A percentile compares a stretch with the other conserved stretches of the same genome.
These are phyloP conservation scores for Eimeria zaria DNA, from an alignment of 169 alveolate genomes.

Conservation along the genomic window DNA sequence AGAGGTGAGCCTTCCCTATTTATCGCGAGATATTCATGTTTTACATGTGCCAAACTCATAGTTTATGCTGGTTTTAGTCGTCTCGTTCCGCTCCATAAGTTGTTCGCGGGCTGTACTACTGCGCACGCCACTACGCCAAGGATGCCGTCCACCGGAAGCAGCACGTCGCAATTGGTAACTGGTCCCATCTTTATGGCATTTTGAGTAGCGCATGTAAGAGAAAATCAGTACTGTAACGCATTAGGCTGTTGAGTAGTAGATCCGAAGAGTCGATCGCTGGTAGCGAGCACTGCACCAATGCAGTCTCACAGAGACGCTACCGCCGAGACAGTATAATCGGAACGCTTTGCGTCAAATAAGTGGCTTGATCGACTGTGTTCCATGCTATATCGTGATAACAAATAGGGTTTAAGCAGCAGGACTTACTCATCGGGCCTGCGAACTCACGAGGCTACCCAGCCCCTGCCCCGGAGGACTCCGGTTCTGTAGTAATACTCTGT, in stretches of 20 bases:
- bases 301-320: conserved; percentile 8
- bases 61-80: not conserved
- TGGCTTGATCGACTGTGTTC: not conserved
- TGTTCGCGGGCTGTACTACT: not conserved
- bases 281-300: not conserved
- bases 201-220: not conserved
- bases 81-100: not conserved
- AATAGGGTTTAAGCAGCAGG: not conserved
- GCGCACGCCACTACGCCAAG: not conserved
- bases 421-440: not conserved
- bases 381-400: not conserved
- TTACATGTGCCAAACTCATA: not conserved
- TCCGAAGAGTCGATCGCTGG: not conserved
- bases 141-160: not conserved
- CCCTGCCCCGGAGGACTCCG: not conserved
- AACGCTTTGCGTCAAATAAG: not conserved
- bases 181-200: not conserved
- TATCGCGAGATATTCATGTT: not conserved
- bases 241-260: not conserved
- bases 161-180: not conserved
- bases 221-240: not conserved
- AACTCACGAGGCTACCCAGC: not conserved
- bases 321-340: not conserved
- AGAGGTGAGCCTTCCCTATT: not conserved
- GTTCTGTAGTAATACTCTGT: not conserved